Base-by-base conservation (phyloP, 2,329 filamentous ascomycete genomes). In the Fusarium udum region DNA sequence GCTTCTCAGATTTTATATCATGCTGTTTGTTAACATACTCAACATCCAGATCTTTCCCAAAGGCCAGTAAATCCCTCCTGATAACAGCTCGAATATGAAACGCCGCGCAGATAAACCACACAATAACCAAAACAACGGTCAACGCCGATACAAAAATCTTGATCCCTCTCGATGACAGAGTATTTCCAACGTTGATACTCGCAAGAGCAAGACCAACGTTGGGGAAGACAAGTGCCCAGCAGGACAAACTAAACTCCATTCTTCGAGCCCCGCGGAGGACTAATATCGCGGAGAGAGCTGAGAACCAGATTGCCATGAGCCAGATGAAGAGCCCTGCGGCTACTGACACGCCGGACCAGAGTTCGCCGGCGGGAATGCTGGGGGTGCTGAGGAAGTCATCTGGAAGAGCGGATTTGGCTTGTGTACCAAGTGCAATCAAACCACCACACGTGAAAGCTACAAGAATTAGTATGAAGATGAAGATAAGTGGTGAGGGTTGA, bases 191-290 rank as follows among this genome's bases (percentile, higher is more conserved):
- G 1, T 69, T 69, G 9, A 69, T 65, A 24, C 31, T 69, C 4
- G 67, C 67, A 1, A 69, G 59, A 3, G 67, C 65, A 0, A 69
- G 67, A n/a, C 67, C 67, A 2, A 69, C 67, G 1, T 69, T 69
- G 9, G 67, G 67, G 52, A 69, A 69, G 6, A 69, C 45, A 8
- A 69, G 52, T 2, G 67, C 67, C 67, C 67, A 69, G 65, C 67
- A 69, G 0, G 65, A 31, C 3, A 69, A 37, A 26, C 65, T 65
- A 4, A 69, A 69, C 8, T 65, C 28, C 67, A 69, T 69, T 1
- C 28, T 16, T 7, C 52, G 51, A 6, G 36, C 20, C 1, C 16
- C 46, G 4, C 67, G 67, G 9, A 69, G 59, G 1, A 69, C 59
- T 0, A 59, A 69, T 10, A 69, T 4, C 1, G 36, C 34, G 1